A percentile compares a stretch with the other conserved stretches of the same genome.
These are phyloP conservation scores for Microsporum audouinii DNA, from an alignment of 2,329 filamentous ascomycete species.

Conservation along the genomic window DNA sequence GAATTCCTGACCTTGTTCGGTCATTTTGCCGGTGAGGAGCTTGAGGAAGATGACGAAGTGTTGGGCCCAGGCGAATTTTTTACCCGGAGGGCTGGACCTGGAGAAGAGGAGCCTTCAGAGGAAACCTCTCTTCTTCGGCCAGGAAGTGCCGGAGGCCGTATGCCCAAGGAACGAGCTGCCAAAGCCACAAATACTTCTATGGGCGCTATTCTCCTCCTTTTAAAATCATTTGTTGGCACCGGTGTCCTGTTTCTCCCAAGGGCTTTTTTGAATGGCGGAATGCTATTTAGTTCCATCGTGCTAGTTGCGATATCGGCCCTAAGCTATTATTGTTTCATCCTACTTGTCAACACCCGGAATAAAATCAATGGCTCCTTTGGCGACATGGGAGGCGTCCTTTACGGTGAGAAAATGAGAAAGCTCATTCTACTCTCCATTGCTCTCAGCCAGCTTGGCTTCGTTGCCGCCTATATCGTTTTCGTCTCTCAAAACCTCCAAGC, in stretches of 20 bases:
- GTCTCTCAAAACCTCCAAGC: conserved; percentile 92
- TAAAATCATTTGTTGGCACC: conserved; percentile 97
- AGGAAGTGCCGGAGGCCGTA: conserved; percentile 57
- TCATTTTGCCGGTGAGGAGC: conserved; percentile 91
- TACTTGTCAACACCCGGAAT: conserved; percentile 76
- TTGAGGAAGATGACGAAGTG: conserved; percentile 92
- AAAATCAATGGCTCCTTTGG: conserved; percentile 90
- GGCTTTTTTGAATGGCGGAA: conserved; percentile 90
- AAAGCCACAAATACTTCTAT: conserved; percentile 66
- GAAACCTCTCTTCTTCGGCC: conserved; percentile 67
- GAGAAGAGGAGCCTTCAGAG: conserved; percentile 66
- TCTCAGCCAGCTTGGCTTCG: conserved; percentile 88
- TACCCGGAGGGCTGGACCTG: conserved; percentile 35
- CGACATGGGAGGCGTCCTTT: conserved; percentile 86
- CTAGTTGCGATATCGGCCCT: conserved; percentile 73
- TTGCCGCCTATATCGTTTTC: conserved; percentile 92
- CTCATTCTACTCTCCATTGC: conserved; percentile 87
- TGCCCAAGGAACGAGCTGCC: conserved; percentile 61
- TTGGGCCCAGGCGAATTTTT: conserved; percentile 85
- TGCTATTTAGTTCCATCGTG: conserved; percentile 90
- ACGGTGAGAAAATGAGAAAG: conserved; percentile 78
- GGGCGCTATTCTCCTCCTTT: conserved; percentile 69
- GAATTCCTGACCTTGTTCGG: conserved; percentile 93
- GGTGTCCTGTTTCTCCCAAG: conserved; percentile 87
- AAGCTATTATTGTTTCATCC: conserved; percentile 95